Base-by-base conservation (phyloP, 192 early-diverging fungal species). In the Blastocladiella britannica region DNA sequence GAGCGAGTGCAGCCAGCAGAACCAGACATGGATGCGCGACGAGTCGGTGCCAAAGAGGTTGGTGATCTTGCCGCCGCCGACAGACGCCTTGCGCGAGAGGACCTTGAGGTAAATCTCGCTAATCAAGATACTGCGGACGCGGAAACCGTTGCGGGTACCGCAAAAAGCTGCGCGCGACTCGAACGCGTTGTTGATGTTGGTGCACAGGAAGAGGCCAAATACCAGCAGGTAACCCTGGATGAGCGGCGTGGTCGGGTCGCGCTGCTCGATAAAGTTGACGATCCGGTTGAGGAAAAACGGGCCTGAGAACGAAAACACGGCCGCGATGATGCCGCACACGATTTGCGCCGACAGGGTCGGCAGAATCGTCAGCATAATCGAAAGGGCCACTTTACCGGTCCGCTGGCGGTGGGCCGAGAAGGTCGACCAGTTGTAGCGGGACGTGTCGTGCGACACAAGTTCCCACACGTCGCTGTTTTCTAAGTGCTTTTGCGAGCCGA, bases 1-100 rank as follows among this genome's bases (percentile, higher is more conserved):
- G 12, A 85, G 62, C n/a, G 76, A 72, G 62, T 78, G 70, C 26
- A 82, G 64, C 58, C 73, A 80, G 57, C 63, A 59, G 25, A 63
- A 55, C 7, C 74, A 72, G 30, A 75, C 75, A 5, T 70, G 62
- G 5, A 87, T 65, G 58, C 78, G 77, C 29, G 73, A 70, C 5
- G 83, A 64, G 59, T 91, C 88, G 3, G 56, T 24, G 22, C 58
- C 60, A 20, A 61, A 22, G 4, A 61, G 26, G 29, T 61, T 61
- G 23, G 55, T n/a, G 7, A 58, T 55, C 52, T 61, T 55, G 24
- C 60, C 60, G n/a, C 31, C 54, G 20, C 23, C 31, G 8, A 22
- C 47, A 2, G 57, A 27, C n/a, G 57, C 57, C 37, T 58, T 27
- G 37, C 30, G 47, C 18, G n/a, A 15, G 25, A 58, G 26, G 22